These are phyloP conservation scores for Grigorovia humatica DNA, from an alignment of 805 yeast genomes.

Conservation along the genomic window DNA sequence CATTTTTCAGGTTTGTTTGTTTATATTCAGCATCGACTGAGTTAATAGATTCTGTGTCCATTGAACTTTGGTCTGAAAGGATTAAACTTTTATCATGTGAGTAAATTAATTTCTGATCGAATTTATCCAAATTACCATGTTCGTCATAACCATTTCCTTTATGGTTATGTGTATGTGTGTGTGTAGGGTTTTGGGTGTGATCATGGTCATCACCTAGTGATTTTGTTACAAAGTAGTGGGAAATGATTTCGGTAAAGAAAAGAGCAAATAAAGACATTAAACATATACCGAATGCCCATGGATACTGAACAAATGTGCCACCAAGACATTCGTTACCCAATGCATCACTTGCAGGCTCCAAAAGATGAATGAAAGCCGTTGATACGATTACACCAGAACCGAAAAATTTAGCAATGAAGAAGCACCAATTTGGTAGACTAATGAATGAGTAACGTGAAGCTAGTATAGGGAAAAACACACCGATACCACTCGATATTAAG, in stretches of 20 bases:
- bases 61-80: not conserved
- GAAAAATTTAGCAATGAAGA: conserved; percentile 56
- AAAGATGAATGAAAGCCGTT: conserved; percentile 61
- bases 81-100: not conserved
- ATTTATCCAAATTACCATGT: not conserved
- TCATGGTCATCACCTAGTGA: conserved; percentile 16
- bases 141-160: not conserved
- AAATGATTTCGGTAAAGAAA: conserved; percentile 40
- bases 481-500: conserved; percentile 45
- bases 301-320: conserved; percentile 42
- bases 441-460: conserved; percentile 49
- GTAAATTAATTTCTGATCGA: not conserved
- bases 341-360: conserved; percentile 38
- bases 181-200: not conserved
- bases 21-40: not conserved
- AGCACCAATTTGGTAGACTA: conserved; percentile 50
- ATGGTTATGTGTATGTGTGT: not conserved
- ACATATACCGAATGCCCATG: conserved; percentile 50
- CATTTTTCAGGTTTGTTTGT: not conserved
- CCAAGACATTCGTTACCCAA: conserved; percentile 47
- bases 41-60: not conserved
- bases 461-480: conserved; percentile 52
- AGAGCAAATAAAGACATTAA: conserved; percentile 36
- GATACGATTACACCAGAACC: conserved; percentile 75
- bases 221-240: conserved; percentile 34